Evolutionary conservation across 371 early-diverging fungal species (phyloP), one percentile per base, ranked within the genome.

Genomic region (Syncephalastrum sp.): DNA sequence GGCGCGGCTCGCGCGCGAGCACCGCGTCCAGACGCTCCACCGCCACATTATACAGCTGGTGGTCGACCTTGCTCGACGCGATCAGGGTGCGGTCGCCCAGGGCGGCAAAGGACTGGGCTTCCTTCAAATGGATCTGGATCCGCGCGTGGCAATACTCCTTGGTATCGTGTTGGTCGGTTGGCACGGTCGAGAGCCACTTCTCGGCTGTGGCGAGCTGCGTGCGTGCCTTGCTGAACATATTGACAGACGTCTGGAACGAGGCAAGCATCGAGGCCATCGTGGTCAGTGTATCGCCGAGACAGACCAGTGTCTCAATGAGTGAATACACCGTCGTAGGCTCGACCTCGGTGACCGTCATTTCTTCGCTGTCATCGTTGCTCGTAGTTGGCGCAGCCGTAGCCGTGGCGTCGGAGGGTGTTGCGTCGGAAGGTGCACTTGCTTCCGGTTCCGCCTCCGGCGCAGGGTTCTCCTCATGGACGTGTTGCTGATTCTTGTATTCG

Each of bases 31-130:
- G 57, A 25, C 74, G 61, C 41, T 75, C 73, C 14, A 84, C 51
- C 0, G 76, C 67, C 21, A 61, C 63, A 16, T 60, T 59, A 49
- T 65, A 79, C 5, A 87, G 70, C 13, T 61, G 54, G 38, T 77
- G 75, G 48, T 83, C 84, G 3, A 80, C 73, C 21, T 53, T 53
- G 43, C 64, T 70, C 1, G 78, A 64, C 12, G 82, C 82, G n/a
- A 81, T 57, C 51, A 76, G 69, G 0, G 79, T 54, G 8, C 83
- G 76, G 14, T 87, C 86, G 4, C 86, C 84, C 64, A 82, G 77
- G 5, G 82, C 69, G 6, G 83, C 72, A 56, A 83, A 63, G 17
- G 73, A 64, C 8, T 82, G 75, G 16, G 86, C 84, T 61, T 81
- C 75, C 29, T 84, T 85, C 33, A 84, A 70, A 10, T 80, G 68